These are phyloP conservation scores for Parachaetomium inaequale DNA, from an alignment of 495 filamentous ascomycete species.

Conservation along the genomic window DNA sequence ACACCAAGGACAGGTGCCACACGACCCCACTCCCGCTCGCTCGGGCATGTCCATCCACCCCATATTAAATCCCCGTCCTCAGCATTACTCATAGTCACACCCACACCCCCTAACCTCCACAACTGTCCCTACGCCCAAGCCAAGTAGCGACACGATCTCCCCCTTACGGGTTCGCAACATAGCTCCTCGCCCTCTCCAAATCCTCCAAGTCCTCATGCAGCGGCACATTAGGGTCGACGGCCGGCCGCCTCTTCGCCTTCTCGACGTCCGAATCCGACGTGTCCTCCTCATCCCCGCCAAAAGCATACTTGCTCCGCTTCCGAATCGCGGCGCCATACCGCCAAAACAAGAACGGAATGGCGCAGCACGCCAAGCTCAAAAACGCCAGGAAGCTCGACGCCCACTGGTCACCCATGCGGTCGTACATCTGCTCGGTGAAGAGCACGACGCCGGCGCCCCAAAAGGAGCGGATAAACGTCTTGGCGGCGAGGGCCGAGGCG, in stretches of 20 bases:
- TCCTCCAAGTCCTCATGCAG: constrained; percentile 34
- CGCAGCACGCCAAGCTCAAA: constrained; percentile 66
- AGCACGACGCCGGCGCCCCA: constrained; percentile 74
- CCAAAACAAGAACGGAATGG: constrained; percentile 74
- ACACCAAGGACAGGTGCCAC: too few relatives aligned
- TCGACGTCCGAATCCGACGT: constrained; percentile 22
- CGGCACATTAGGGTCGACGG: constrained; percentile 19
- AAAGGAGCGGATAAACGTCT: constrained; percentile 73
- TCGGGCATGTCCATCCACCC: too few relatives aligned
- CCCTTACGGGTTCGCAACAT: constrained; percentile 43
- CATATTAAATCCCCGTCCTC: too few relatives aligned
- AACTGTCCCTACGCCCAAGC: not conserved
- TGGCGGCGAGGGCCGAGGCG: constrained; percentile 80
- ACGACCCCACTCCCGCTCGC: too few relatives aligned
- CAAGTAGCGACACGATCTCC: not conserved
- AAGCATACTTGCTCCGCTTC: constrained; percentile 62
- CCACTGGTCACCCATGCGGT: constrained; percentile 69
- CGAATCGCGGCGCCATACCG: constrained; percentile 68
- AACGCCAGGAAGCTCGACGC: constrained; percentile 67
- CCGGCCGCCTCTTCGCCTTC: constrained; percentile 22
- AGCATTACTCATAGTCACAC: too few relatives aligned
- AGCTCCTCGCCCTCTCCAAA: constrained; percentile 39
- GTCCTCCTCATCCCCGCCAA: constrained; percentile 45
- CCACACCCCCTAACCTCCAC: not conserved
- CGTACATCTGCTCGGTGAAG: constrained; percentile 80